phyloP scores from a whole-genome alignment of 306 rosid genomes.

The cucumber (Cucumis sativus) region Cucumber_9930_V3 NC_026661.2:2836001-2836500 shows the following conservation, averaged over 20 bases:
- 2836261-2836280: slow-evolving; percentile 27
- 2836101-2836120: slow-evolving; percentile 14
- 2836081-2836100: slow-evolving; percentile 17
- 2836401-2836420: slow-evolving; percentile 7
- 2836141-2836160: slow-evolving; percentile 21
- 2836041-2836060: slow-evolving; percentile 17
- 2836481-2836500: slow-evolving; percentile 22
- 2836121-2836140: background rate
- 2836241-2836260: slow-evolving; percentile 18
- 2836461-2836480: background rate
- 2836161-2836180: slow-evolving; percentile 32
- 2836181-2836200: slow-evolving; percentile 6
- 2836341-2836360: slow-evolving; percentile 17
- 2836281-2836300: slow-evolving; percentile 20
- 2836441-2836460: slow-evolving; percentile 14
- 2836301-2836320: slow-evolving; percentile 25
- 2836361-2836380: background rate
- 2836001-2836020: slow-evolving; percentile 31
- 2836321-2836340: slow-evolving; percentile 19
- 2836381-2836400: slow-evolving; percentile 16
- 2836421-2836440: background rate
- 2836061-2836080: slow-evolving; percentile 10
- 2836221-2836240: slow-evolving; percentile 23
- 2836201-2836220: slow-evolving; percentile 11
- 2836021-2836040: slow-evolving; percentile 27